Evolutionary conservation across 2,329 filamentous ascomycete species (phyloP).

Genomic region (Fusarium tupiense): DNA sequence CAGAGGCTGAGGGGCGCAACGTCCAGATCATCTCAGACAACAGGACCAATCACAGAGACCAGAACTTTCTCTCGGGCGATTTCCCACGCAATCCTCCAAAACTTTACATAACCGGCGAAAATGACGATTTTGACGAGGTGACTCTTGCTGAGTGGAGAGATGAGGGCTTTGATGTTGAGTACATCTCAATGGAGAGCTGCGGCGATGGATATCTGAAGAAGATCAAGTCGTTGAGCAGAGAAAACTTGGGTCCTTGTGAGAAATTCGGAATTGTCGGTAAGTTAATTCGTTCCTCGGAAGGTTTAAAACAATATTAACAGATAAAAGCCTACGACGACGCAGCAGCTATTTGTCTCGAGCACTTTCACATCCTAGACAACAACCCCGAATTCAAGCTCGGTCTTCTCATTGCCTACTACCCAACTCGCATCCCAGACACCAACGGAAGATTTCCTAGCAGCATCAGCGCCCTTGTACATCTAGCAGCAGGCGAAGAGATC

Average conservation of each 20-base stretch:
- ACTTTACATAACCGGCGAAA: constrained; percentile 55
- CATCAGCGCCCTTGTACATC: constrained; percentile 53
- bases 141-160: constrained; percentile 53
- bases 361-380: constrained; percentile 57
- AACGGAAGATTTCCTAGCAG: constrained; percentile 52
- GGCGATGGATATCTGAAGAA: constrained; percentile 48
- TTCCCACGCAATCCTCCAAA: constrained; percentile 52
- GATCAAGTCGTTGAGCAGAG: constrained; percentile 47
- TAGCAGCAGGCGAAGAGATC: constrained; percentile 51
- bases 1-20: constrained; percentile 46
- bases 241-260: constrained; percentile 52
- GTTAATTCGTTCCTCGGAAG: not conserved
- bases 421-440: constrained; percentile 55
- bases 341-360: constrained; percentile 54
- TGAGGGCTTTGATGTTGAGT: constrained; percentile 56
- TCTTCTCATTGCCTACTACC: constrained; percentile 57
- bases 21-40: constrained; percentile 47
- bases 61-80: constrained; percentile 53
- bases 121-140: constrained; percentile 52
- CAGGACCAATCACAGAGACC: constrained; percentile 52
- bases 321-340: constrained; percentile 49
- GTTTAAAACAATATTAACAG: not conserved
- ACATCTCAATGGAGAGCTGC: constrained; percentile 52
- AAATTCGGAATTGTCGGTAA: constrained; percentile 56
- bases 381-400: constrained; percentile 56